Evolutionary conservation across 2,329 filamentous ascomycete species (phyloP), one percentile per base, ranked within the genome.

Genomic region (Penicillium digitatum): DNA sequence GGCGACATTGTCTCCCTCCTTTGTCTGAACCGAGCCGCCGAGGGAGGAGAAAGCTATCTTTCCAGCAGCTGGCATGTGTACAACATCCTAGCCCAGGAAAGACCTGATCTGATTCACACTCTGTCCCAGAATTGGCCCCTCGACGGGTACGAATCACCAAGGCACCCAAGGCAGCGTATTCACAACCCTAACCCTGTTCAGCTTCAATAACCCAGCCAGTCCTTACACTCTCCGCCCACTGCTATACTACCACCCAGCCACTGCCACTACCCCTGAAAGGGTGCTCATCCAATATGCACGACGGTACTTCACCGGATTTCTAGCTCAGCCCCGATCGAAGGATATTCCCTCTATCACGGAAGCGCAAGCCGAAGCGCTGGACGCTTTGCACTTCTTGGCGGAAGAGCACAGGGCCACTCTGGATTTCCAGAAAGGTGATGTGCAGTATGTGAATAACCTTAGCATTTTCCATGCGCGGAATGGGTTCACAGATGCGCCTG

Each of bases 241-340:
- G 6, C 60, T 75, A 10, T 81, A 83, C 67, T 78, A 83, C 63
- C 80, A 83, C 45, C 77, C 80, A 0, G 75, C 76, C 10, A 79
- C 74, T 0, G 69, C 60, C 0, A 68, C 66, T 1, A 64, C 67
- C 0, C 80, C 82, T 0, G 79, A 86, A 62, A 76, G 82, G 1
- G 68, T 87, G 1, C 69, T 83, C 7, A 77, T 87, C 29, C 83
- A 87, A 58, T 87, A 86, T 59, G 81, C 80, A 0, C 79, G 84
- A 3, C 77, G 84, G 1, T 74, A 72, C 26, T 86, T 86, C 59
- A 83, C 82, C 0, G 79, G 79, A 2, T 81, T 74, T 53, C 67
- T 69, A 51, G 72, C 70, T 0, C 69, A 76, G 5, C 77, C 76
- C 0, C 71, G 78, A 18, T 76, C 73, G 0, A 48, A 67, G 0